Base-by-base conservation (phyloP, 371 early-diverging fungal genomes). In the Lichtheimia ramosa region DNA sequence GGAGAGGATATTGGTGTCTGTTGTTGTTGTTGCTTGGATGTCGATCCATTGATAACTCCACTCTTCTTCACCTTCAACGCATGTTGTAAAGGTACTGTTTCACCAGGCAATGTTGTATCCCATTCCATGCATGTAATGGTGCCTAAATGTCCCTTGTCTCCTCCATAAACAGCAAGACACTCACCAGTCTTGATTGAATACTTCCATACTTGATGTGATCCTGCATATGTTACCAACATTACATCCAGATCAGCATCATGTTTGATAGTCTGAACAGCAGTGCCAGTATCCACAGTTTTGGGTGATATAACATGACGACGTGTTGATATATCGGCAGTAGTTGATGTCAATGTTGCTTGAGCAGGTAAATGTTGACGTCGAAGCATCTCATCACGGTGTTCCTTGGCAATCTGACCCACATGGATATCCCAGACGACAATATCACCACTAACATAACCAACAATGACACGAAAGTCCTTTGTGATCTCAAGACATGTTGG, bases 361-460 rank as follows among this genome's bases (percentile, higher is more conserved):
- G 58, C 21, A 42, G n/a, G 10, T 25, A 12, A 16, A 43, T 42
- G 53, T 14, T 51, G 43, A 23, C 41, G 58, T 15, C 53, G 42
- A n/a, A 48, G 39, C 25, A 57, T 20, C 20, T 57, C 51, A 16
- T 54, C 56, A 24, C 67, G 65, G 23, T 59, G 43, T 4, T 53
- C 16, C 16, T 60, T 57, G 18, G 54, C 43, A 3, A 70, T 10
- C 5, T 62, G 54, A 14, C 68, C 58, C 12, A 77, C 43, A 18
- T 73, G 61, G 1, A 73, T 41, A 39, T 71, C 60, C 83, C 80
- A 80, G 4, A 78, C 43, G 2, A 68, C 59, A 34, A 79, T 53
- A 3, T 65, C 52, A n/a, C 83, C 83, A 62, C 73, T 70, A 10
- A 51, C 63, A 60, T 68, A 77, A 8, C 83, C 83, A 20, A 68